Conservation (phyloP, 306 rosid genomes). For the Acmispon strigosus region DNA sequence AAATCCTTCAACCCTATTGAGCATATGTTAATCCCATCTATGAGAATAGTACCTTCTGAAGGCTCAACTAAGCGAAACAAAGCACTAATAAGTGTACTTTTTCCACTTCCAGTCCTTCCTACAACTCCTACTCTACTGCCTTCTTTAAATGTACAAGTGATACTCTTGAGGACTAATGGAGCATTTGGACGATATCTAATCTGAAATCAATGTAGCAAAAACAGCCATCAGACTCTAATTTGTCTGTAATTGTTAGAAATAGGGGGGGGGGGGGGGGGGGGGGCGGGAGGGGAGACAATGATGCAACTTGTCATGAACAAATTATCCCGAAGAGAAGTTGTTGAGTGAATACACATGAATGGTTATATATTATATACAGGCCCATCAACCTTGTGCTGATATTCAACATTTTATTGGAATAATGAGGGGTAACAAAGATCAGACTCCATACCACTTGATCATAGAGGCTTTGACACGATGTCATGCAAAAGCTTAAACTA, state of each 20-base stretch:
- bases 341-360: too few species aligned
- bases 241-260: background rate
- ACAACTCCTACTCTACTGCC: constrained; percentile 74
- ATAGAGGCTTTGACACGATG: too few species aligned
- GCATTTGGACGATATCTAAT: constrained; percentile 58
- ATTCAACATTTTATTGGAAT: too few species aligned
- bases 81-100: constrained; percentile 74
- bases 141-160: constrained; percentile 60
- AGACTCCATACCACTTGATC: too few species aligned
- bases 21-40: constrained; percentile 61
- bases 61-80: constrained; percentile 82
- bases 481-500: too few species aligned
- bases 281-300: too few species aligned
- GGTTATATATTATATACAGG: too few species aligned
- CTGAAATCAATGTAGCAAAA: constrained; percentile 28
- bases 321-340: too few species aligned
- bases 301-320: background rate
- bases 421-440: too few species aligned
- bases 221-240: background rate
- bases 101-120: constrained; percentile 87
- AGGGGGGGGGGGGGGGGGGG: too few species aligned
- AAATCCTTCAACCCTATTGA: constrained; percentile 70
- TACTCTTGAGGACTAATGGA: constrained; percentile 63
- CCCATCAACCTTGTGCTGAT: too few species aligned
- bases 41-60: constrained; percentile 40